Conservation (phyloP, 202 grass and related monocot species). For the Musa balbisiana region DNA sequence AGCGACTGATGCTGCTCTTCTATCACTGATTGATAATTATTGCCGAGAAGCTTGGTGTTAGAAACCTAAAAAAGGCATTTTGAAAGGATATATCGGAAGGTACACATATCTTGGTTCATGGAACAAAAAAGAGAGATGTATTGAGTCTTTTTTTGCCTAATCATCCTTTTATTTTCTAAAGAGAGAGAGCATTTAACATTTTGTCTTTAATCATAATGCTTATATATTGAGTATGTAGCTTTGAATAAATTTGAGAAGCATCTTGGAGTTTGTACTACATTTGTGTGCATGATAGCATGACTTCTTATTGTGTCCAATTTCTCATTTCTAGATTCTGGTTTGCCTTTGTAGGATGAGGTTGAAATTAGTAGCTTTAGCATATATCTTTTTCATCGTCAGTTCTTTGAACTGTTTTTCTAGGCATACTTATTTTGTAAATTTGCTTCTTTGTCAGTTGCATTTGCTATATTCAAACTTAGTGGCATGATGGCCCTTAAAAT, state of each 20-base stretch:
- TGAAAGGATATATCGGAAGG: constrained; percentile 99
- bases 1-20: constrained; percentile 92
- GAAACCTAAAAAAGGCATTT: constrained; percentile 97
- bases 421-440: no score
- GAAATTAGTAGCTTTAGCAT: neutral
- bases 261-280: neutral
- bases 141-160: neutral
- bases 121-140: neutral
- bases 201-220: no score
- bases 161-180: no score
- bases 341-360: neutral
- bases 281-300: neutral
- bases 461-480: no score
- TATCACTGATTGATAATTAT: constrained; percentile 89
- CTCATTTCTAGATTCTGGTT: neutral
- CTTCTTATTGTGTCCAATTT: neutral
- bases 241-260: no score
- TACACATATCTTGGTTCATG: constrained; percentile 18
- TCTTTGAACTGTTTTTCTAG: no score
- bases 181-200: no score
- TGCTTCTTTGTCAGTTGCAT: no score
- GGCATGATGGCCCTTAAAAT: neutral
- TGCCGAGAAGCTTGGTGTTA: constrained; percentile 92
- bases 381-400: neutral
- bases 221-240: no score